Evolutionary conservation across 129 eudicot species (phyloP).

Genomic region (Solidago caesia): DNA sequence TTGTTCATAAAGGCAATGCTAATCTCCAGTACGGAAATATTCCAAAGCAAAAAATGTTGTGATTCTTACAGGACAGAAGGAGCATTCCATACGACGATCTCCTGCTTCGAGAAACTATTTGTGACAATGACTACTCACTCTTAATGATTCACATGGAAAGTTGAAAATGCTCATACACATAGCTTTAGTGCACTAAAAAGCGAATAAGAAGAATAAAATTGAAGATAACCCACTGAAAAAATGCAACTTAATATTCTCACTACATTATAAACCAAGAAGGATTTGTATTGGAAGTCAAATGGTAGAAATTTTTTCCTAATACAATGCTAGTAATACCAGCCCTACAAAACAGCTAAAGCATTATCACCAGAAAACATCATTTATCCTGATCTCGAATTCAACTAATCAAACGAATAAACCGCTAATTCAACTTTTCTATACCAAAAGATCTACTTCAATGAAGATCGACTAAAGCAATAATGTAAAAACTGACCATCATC

Average conservation of each 20-base stretch:
- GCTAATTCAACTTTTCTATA: neutral
- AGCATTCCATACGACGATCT: constrained; percentile 5
- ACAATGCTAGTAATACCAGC: neutral
- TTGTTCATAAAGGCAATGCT: neutral
- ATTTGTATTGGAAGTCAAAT: neutral
- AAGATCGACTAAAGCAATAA: neutral
- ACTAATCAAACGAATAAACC: neutral
- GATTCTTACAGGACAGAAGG: neutral
- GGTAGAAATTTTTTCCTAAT: neutral
- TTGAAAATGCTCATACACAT: neutral
- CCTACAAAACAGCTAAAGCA: neutral
- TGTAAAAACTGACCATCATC: constrained; percentile 7
- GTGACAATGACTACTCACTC: neutral
- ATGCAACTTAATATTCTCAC: neutral
- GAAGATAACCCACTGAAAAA: neutral
- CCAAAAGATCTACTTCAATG: constrained; percentile 9
- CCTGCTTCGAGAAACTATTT: too few species aligned
- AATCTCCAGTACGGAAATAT: neutral
- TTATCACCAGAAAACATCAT: neutral
- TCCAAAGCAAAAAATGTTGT: neutral
- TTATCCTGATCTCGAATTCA: neutral
- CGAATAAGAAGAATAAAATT: constrained; percentile 4
- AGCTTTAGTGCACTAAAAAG: constrained; percentile 11
- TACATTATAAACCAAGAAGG: neutral
- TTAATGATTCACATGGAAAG: neutral